A percentile compares a stretch with the other conserved stretches of the same genome.
These are phyloP conservation scores for Mycena chlorophos DNA, from an alignment of 768 basidiomycete species.

Conservation along the genomic window DNA sequence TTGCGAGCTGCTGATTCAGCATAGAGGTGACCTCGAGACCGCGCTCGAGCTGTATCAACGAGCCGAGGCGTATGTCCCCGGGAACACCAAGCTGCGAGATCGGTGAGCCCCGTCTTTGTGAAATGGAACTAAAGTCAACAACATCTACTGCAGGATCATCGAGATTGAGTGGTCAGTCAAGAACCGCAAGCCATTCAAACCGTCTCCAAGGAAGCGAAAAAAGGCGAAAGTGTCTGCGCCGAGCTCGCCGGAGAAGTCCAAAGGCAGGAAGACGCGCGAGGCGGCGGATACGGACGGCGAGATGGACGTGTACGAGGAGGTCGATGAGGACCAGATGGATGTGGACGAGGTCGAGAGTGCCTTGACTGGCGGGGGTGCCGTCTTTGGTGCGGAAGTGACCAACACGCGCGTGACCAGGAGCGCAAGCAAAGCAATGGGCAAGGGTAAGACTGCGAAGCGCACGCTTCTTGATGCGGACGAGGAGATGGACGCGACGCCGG, in stretches of 20 bases:
- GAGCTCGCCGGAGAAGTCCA: slow-evolving; percentile 26
- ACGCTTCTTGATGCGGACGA: slow-evolving; percentile 31
- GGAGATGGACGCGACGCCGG: slow-evolving; percentile 22
- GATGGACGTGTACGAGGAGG: slow-evolving; percentile 28
- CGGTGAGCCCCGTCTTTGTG: slow-evolving; percentile 57
- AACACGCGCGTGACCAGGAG: slow-evolving; percentile 32
- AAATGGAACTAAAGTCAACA: background rate
- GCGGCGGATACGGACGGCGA: slow-evolving; percentile 25
- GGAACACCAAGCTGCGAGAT: slow-evolving; percentile 82
- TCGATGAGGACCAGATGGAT: slow-evolving; percentile 21
- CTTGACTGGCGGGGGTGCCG: slow-evolving; percentile 22
- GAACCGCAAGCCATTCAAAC: slow-evolving; percentile 58
- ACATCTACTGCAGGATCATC: slow-evolving; percentile 56
- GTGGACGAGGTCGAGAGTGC: slow-evolving; percentile 20
- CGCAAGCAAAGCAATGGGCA: background rate
- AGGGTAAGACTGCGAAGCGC: slow-evolving; percentile 32
- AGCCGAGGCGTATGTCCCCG: slow-evolving; percentile 81
- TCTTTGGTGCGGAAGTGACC: slow-evolving; percentile 46
- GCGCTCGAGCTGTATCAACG: slow-evolving; percentile 83
- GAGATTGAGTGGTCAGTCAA: slow-evolving; percentile 80
- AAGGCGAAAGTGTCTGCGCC: slow-evolving; percentile 32
- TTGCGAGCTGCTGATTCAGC: slow-evolving; percentile 5
- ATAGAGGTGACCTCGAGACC: slow-evolving; percentile 75
- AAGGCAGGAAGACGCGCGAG: slow-evolving; percentile 23
- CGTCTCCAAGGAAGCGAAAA: slow-evolving; percentile 48